A percentile compares a stretch with the other conserved stretches of the same genome.
These are phyloP conservation scores for Herpotrichia juniperi DNA, from an alignment of 2,329 filamentous ascomycete species.

Conservation along the genomic window DNA sequence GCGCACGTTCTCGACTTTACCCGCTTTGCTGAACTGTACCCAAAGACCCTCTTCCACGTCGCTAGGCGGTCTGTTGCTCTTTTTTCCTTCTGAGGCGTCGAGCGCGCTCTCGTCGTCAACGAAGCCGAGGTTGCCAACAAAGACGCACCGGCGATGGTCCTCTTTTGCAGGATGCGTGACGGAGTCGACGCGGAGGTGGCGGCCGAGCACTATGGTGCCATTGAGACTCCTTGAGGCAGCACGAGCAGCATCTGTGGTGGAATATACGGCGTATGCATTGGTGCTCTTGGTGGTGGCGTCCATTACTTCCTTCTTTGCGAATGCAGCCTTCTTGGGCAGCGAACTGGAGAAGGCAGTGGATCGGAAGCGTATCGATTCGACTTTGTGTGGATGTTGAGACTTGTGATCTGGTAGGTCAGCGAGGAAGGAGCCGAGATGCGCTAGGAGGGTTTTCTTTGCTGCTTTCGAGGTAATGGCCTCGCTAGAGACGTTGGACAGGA, in stretches of 20 bases:
- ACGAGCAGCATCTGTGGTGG: slow-evolving; percentile 74
- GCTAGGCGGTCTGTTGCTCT: slow-evolving; percentile 72
- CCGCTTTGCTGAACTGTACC: slow-evolving; percentile 77
- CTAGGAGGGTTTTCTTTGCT: slow-evolving; percentile 76
- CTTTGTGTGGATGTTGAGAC: slow-evolving; percentile 69
- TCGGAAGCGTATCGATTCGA: slow-evolving; percentile 93
- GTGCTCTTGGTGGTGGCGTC: slow-evolving; percentile 88
- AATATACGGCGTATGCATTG: slow-evolving; percentile 94
- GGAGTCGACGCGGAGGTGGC: slow-evolving; percentile 89
- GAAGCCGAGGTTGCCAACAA: slow-evolving; percentile 95
- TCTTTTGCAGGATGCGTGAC: slow-evolving; percentile 84
- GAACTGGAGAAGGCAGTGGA: slow-evolving; percentile 84
- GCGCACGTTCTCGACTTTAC: slow-evolving; percentile 89
- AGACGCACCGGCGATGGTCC: slow-evolving; percentile 89
- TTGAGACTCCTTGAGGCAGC: slow-evolving; percentile 80
- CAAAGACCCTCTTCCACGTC: slow-evolving; percentile 94
- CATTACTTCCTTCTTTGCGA: slow-evolving; percentile 88
- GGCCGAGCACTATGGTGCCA: slow-evolving; percentile 79
- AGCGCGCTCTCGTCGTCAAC: slow-evolving; percentile 86
- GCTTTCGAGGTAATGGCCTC: slow-evolving; percentile 82
- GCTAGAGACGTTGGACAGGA: slow-evolving; percentile 88
- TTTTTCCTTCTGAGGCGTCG: slow-evolving; percentile 66
- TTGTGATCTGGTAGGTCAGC: slow-evolving; percentile 54
- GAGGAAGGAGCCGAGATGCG: slow-evolving; percentile 80
- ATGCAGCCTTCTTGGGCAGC: slow-evolving; percentile 93